Evolutionary conservation across 1,284 basidiomycete genomes (phyloP), one percentile per base, ranked within the genome.

Genomic region (Veloboletus limbatus): DNA sequence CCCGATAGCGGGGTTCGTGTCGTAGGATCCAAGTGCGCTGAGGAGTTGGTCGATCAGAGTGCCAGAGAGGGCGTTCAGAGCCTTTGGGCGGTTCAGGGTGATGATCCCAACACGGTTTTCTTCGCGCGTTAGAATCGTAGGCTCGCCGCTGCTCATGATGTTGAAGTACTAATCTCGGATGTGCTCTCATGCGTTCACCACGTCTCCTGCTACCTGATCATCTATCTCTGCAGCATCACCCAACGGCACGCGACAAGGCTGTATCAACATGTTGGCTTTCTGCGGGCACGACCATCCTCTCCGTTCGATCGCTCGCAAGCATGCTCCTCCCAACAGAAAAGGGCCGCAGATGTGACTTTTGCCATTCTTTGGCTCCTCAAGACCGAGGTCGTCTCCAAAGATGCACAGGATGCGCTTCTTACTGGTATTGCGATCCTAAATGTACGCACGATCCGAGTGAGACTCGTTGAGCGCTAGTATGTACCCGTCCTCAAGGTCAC

Each of bases 371-470:
- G 8, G 54, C 54, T 16, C 44, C 42, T 18, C 55, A 56, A 22
- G 50, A 41, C n/a, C 51, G 40, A 2, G 56, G 52, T 13, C 47
- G 31, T 13, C 60, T 77, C 31, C 72, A 63, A 43, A 75, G 71
- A 57, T 88, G 85, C 54, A 72, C 77, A 3, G 78, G 79, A 11
- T 88, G 85, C 54, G 76, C 73, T 14, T 73, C 75, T 0, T 87
- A 83, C 59, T 88, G 78, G 76, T 89, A 89, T 56, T 89, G 86
- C 57, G 73, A 76, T 52, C 54, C 66, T 22, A 57, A 70, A 62
- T 89, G 85, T 87, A 66, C 65, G 76, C 54, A 49, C 39, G 40
- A 51, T 48, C 42, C 24, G 39, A 22, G 40, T 18, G 47, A 41
- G 22, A 46, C 27, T n/a, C n/a, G 21, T 48, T 30, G 48, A 36